Evolutionary conservation across 2,329 filamentous ascomycete species (phyloP).

Genomic region (Fusarium torulosum): DNA sequence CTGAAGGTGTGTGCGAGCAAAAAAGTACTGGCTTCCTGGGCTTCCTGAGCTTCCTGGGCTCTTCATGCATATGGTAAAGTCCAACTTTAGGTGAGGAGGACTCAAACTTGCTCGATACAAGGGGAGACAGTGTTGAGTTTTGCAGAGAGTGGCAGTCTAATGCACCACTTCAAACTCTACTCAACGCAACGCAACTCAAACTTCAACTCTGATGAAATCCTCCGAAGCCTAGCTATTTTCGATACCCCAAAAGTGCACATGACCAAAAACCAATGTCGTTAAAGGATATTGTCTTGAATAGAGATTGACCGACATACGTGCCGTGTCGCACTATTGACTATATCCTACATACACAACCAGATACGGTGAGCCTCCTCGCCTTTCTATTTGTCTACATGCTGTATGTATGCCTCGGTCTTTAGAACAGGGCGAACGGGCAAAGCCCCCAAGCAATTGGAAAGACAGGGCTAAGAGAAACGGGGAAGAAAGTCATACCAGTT

Average conservation of each 20-base stretch:
- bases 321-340: conserved; percentile 24
- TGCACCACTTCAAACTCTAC: conserved; percentile 30
- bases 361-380: conserved; percentile 30
- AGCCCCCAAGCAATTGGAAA: conserved; percentile 34
- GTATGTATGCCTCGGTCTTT: conserved; percentile 13
- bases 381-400: not conserved
- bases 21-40: conserved; percentile 20
- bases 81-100: conserved; percentile 18
- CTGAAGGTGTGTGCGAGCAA: conserved; percentile 24
- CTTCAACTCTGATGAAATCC: conserved; percentile 26
- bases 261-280: conserved; percentile 36
- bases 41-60: too few species aligned
- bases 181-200: conserved; percentile 4
- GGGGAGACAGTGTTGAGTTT: conserved; percentile 31
- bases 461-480: conserved; percentile 39
- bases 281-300: conserved; percentile 31
- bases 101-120: conserved; percentile 27
- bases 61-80: not conserved
- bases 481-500: conserved; percentile 34
- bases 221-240: conserved; percentile 27
- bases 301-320: conserved; percentile 42
- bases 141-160: conserved; percentile 31
- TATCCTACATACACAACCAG: conserved; percentile 35
- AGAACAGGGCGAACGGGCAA: conserved; percentile 43
- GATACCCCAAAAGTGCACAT: conserved; percentile 29